A percentile compares a stretch with the other conserved stretches of the same genome.
Evolutionary conservation across 805 yeast genomes (phyloP).

Genomic region (Naumovozyma baii): DNA sequence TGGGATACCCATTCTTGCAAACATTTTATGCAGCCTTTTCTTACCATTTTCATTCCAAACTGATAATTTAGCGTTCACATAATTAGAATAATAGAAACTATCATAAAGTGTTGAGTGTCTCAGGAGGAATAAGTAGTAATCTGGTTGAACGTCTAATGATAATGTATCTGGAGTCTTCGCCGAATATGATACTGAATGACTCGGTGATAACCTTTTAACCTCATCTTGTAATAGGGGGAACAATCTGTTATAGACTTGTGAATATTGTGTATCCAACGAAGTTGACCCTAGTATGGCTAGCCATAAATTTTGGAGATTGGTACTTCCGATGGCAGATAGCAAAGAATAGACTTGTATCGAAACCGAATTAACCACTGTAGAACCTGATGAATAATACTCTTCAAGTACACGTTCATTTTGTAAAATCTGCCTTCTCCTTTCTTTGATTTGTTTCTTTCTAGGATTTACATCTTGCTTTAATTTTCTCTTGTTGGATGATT

Average conservation of each 20-base stretch:
- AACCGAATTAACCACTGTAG: slow-evolving; percentile 62
- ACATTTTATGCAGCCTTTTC: slow-evolving; percentile 75
- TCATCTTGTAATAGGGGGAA: slow-evolving; percentile 76
- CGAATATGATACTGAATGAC: slow-evolving; percentile 17
- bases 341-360: slow-evolving; percentile 75
- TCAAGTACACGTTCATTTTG: slow-evolving; percentile 51
- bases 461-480: slow-evolving; percentile 2
- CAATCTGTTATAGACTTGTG: slow-evolving; percentile 61
- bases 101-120: slow-evolving; percentile 93
- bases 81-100: slow-evolving; percentile 82
- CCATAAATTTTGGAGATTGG: slow-evolving; percentile 65
- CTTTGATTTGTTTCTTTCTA: slow-evolving; percentile 28
- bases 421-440: slow-evolving; percentile 35
- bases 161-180: slow-evolving; percentile 34
- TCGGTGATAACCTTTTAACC: slow-evolving; percentile 55
- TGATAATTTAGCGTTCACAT: slow-evolving; percentile 75
- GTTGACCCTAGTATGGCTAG: slow-evolving; percentile 80
- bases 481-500: slow-evolving; percentile 19
- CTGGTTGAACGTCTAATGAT: slow-evolving; percentile 60
- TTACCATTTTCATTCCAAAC: slow-evolving; percentile 90
- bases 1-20: slow-evolving; percentile 94
- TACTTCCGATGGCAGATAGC: slow-evolving; percentile 73
- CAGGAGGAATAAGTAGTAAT: slow-evolving; percentile 73
- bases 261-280: slow-evolving; percentile 63
- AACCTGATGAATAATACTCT: slow-evolving; percentile 75